Evolutionary conservation across 257 asterid genomes (phyloP), one percentile per base, ranked within the genome.

Genomic region (Scutellaria barbata): DNA sequence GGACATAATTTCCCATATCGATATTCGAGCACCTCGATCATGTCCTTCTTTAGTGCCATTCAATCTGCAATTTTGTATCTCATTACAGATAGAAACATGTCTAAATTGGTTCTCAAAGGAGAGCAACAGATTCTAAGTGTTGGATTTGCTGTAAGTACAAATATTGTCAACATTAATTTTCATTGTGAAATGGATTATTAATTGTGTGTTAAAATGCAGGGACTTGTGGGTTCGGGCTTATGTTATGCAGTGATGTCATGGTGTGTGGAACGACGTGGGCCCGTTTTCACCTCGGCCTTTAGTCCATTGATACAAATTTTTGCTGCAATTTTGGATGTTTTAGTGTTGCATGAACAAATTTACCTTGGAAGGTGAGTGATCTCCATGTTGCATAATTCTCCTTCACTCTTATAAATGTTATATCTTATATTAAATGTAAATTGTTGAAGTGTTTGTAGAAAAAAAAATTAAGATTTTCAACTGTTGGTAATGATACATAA

Each of bases 271-370:
- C 74, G 72, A 62, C 84, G 79, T 63, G 97, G 96, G 6, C 95
- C 97, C 9, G 97, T 89, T 16, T 91, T 89, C 69, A 85, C 95
- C 66, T 81, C 95, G 5, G 88, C 97, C 10, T 91, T 91, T 83
- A 77, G 92, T 65, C 97, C 97, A 16, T 74, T 89, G 72, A 68
- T 91, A 52, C 96, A 87, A 70, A 48, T 87, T n/a, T 89, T 89
- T 71, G 96, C 88, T 47, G 95, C 91, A 6, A 30, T 84, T 51
- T 85, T 91, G 5, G 97, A 89, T 67, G 83, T 89, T 52, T 77
- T 72, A 30, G 10, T 89, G 55, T 77, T 91, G 72, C 96, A 79
- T 50, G 88, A 84, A 78, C 81, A 80, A 63, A 87, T 91, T 70
- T 81, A 83, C 69, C 84, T 91, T 0, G 97, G 97, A 55, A 89